A percentile compares a stretch with the other conserved stretches of the same genome.
phyloP scores from a whole-genome alignment of 75 land plant genomes.

The Cupressus sempervirens region DNA sequence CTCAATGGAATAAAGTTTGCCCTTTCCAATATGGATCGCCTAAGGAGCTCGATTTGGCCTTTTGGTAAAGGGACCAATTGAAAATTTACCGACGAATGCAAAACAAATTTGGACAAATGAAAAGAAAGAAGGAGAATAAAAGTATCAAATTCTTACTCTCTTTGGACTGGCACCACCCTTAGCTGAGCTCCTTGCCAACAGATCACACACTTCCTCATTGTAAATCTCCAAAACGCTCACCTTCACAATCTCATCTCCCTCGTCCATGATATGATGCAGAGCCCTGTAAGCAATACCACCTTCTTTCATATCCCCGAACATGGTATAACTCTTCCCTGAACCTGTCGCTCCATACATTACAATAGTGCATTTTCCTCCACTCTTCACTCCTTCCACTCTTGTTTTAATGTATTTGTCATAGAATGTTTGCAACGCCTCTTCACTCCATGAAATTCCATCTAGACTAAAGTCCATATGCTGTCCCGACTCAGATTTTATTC shows the following conservation, averaged over 20 bases:
- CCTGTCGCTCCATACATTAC: constrained; percentile 58
- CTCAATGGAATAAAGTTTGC: no score
- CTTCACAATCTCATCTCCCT: constrained; percentile 13
- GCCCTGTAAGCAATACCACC: constrained; percentile 48
- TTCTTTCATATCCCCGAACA: constrained; percentile 42
- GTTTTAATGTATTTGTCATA: constrained; percentile 34
- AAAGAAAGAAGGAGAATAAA: not conserved
- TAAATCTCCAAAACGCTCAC: constrained; percentile 43
- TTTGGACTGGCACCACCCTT: constrained; percentile 7
- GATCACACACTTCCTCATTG: constrained; percentile 48
- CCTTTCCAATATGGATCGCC: no score
- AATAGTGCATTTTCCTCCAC: constrained; percentile 37
- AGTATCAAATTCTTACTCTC: not conserved
- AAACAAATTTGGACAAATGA: not conserved
- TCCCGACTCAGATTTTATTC: constrained; percentile 30
- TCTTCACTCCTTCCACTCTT: constrained; percentile 37
- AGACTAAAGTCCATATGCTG: constrained; percentile 29
- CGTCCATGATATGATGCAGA: constrained; percentile 33
- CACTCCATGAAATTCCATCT: constrained; percentile 38
- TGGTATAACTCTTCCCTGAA: constrained; percentile 48
- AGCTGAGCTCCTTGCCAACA: constrained; percentile 18
- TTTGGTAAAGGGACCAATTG: not conserved
- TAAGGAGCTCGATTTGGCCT: no score
- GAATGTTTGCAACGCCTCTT: constrained; percentile 30
- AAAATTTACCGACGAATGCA: not conserved